Base-by-base conservation (phyloP, 2,329 filamentous ascomycete genomes). In the Colletotrichum musicola region DNA sequence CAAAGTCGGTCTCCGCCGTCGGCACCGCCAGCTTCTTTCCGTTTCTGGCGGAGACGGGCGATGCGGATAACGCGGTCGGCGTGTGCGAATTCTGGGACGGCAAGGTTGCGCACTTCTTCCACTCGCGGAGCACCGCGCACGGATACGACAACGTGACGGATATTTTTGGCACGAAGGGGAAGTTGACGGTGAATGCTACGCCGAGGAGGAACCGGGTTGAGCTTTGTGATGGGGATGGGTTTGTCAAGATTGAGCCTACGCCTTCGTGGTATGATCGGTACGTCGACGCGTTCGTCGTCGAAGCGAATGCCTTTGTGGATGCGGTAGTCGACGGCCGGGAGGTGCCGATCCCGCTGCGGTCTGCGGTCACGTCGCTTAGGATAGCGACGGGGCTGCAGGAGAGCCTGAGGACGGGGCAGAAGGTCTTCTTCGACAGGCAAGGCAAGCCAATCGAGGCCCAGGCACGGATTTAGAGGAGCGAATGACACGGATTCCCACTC, bases 71-170 rank as follows among this genome's bases (percentile, higher is more conserved):
- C 62, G 81, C 76, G 5, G 76, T 84, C 5, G 82, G 79, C 4
- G 75, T 82, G 14, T 79, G 84, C 56, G 81, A 84, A 70, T 84
- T 80, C 71, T 80, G 76, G 75, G 78, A 77, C 49, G 81, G 81
- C 9, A 79, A 79, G 68, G 81, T 84, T 42, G 81, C 81, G 1
- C 79, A 81, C 70, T 82, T 80, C 71, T 83, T 83, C 72, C 79
- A 78, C 62, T 81, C 79, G 2, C 77, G 83, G 38, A 84, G 79
- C 64, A 77, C 77, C 71, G 76, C 78, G 0, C 79, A 81, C 53
- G 82, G 82, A 1, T 80, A 84, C 53, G 81, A 84, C 68, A 80
- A 79, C 42, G 72, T 75, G 2, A 83, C 82, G 0, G 82, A 84
- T 65, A 75, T 84, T 44, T 79, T 78, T 51, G 81, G 82, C 12